Base-by-base conservation (phyloP, 2,329 filamentous ascomycete genomes). In the Diaporthe ampelina region DNA sequence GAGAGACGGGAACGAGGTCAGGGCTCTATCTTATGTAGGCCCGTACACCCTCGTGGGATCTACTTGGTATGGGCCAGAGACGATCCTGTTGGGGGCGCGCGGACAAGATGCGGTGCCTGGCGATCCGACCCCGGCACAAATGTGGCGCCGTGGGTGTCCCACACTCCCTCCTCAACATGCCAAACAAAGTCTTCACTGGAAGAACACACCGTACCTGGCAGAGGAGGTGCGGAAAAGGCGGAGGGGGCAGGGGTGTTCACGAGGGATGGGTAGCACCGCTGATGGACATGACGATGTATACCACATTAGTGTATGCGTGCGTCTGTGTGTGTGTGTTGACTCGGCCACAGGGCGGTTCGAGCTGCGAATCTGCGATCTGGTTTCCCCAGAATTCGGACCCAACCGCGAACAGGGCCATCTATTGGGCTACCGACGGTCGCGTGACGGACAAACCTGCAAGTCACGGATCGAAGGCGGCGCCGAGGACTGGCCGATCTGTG, bases 101-200 rank as follows among this genome's bases (percentile, higher is more conserved):
- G 58, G 57, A 24, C 45, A 32, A 21, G 35, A 59, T 52, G 48
- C n/a, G 63, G 63, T 72, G 58, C 70, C 70, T 72, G 70, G 24
- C 35, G 70, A 72, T 65, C 70, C 70, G 26, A 63, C 45, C 32
- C 57, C 70, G 68, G 43, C 40, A 48, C 45, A 15, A 19, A 32
- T 45, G 57, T 24, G 57, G 48, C 48, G 24, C 32, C 35, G 13
- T 15, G 15, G 50, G 48, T 32, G 54, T 58, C 57, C 50, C 57
- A 63, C 32, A 24, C 26, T 19, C 40, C 15, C 15, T 45, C 32
- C 70, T 48, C 45, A 54, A 45, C 43, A 35, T 37, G 26, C 15
- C 48, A 35, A 24, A 63, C 35, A 24, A 19, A 56, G 11, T 56
- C 45, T 32, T 50, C 26, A 45, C 8, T 71, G 6, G 26, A 24